Conservation (phyloP, 116 monocot species). For the Dioscorea cayenensis region DNA sequence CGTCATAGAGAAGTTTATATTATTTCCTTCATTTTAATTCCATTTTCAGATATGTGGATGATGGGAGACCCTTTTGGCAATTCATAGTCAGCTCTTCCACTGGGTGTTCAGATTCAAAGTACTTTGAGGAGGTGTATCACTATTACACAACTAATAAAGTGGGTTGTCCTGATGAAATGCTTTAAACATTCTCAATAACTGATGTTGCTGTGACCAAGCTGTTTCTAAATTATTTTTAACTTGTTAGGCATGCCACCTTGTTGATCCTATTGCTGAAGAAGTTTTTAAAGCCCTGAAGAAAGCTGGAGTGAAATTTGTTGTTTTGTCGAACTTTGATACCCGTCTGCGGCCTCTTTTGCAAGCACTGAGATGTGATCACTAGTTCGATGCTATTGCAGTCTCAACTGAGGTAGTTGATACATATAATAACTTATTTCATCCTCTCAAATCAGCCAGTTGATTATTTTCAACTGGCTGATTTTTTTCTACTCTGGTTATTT, state of each 20-base stretch:
- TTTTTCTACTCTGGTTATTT: background rate
- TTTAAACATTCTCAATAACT: background rate
- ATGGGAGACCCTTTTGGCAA: conserved; percentile 96
- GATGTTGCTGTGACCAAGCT: background rate
- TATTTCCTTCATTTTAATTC: background rate
- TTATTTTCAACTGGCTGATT: too few relatives aligned
- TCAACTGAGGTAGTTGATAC: too few relatives aligned
- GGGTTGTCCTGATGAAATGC: background rate
- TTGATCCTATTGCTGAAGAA: conserved; percentile 81
- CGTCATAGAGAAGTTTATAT: background rate
- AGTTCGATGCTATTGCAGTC: too few relatives aligned
- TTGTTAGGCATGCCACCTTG: conserved; percentile 83
- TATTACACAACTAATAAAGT: conserved; percentile 95
- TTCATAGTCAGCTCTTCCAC: conserved; percentile 88
- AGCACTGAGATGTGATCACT: too few relatives aligned
- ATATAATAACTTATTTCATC: too few relatives aligned
- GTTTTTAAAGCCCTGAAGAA: conserved; percentile 73
- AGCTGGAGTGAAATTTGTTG: conserved; percentile 80
- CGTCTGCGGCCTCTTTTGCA: too few relatives aligned
- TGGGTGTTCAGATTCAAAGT: conserved; percentile 75
- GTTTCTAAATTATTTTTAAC: conserved; percentile 1
- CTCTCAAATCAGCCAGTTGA: background rate
- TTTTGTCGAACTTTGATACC: conserved; percentile 97
- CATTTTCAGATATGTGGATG: conserved; percentile 77
- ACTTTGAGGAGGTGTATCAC: conserved; percentile 95